These are phyloP conservation scores for Trametes sanguinea DNA, from an alignment of 768 basidiomycete species.

Conservation along the genomic window DNA sequence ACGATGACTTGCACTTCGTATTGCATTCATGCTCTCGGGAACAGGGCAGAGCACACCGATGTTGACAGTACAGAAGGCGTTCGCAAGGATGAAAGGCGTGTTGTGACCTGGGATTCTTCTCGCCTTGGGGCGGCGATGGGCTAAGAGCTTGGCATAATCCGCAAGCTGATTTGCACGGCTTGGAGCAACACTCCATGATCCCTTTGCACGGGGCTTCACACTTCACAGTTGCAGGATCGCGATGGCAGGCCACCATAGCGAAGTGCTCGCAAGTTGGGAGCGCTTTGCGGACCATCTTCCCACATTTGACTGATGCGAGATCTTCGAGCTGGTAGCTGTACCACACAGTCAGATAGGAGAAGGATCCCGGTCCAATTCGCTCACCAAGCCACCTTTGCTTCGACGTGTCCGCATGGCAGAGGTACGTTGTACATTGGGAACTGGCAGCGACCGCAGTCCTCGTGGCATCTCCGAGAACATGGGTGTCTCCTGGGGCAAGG, in stretches of 20 bases:
- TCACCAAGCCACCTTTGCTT: slow-evolving; percentile 33
- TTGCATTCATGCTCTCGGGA: slow-evolving; percentile 33
- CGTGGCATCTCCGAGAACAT: slow-evolving; percentile 53
- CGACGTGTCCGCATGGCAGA: slow-evolving; percentile 62
- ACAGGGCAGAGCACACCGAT: slow-evolving; percentile 35
- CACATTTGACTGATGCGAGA: slow-evolving; percentile 29
- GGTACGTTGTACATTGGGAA: slow-evolving; percentile 48
- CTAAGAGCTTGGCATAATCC: slow-evolving; percentile 31
- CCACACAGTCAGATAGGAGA: background rate
- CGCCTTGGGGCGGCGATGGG: background rate
- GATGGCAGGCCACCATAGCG: slow-evolving; percentile 21
- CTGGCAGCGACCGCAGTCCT: slow-evolving; percentile 53
- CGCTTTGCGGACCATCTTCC: slow-evolving; percentile 26
- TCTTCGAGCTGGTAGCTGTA: slow-evolving; percentile 31
- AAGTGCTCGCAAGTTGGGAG: slow-evolving; percentile 37
- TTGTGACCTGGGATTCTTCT: slow-evolving; percentile 11
- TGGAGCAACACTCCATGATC: slow-evolving; percentile 32
- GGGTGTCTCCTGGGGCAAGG: slow-evolving; percentile 61
- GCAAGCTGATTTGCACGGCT: slow-evolving; percentile 34
- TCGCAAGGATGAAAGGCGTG: slow-evolving; percentile 37
- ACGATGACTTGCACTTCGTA: slow-evolving; percentile 28
- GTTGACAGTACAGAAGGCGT: slow-evolving; percentile 35
- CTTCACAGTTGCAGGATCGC: slow-evolving; percentile 18
- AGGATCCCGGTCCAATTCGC: background rate
- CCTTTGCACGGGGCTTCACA: slow-evolving; percentile 33